Percentiles rank a stretch among this genome's conserved stretches.
Conservation (phyloP, 768 basidiomycete genomes). For the Kwoniella sp. region DNA sequence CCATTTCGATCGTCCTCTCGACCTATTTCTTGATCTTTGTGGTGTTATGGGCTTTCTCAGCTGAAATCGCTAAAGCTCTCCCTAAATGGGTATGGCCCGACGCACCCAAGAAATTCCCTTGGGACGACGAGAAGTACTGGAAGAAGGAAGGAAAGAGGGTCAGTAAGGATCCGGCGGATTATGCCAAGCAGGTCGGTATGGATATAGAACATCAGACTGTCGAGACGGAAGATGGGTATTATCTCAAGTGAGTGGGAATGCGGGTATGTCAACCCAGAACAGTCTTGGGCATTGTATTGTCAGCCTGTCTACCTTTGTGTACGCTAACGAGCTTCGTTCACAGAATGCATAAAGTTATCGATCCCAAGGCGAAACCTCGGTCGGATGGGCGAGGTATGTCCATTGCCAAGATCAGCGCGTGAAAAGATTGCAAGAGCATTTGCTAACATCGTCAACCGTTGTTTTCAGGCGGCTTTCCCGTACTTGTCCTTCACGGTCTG, state of each 20-base stretch:
- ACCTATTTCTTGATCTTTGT: constrained; percentile 58
- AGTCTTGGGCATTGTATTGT: no score
- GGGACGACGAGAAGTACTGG: constrained; percentile 58
- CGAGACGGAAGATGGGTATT: constrained; percentile 61
- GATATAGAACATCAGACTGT: constrained; percentile 59
- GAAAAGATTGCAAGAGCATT: no score
- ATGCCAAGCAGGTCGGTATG: constrained; percentile 59
- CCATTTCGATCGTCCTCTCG: constrained; percentile 56
- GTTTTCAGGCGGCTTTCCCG: constrained; percentile 57
- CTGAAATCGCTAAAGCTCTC: constrained; percentile 38
- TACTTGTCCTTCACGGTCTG: constrained; percentile 60
- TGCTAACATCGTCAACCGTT: background rate
- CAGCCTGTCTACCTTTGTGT: background rate
- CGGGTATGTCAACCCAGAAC: background rate
- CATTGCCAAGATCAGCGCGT: no score
- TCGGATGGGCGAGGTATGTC: constrained; percentile 49
- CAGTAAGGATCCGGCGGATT: constrained; percentile 59
- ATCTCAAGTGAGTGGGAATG: constrained; percentile 52
- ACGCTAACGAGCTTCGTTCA: background rate
- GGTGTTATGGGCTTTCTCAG: constrained; percentile 58
- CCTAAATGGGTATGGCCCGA: constrained; percentile 40
- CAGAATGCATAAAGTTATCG: constrained; percentile 56
- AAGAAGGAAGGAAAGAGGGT: constrained; percentile 55
- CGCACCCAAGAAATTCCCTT: constrained; percentile 47
- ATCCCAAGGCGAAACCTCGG: constrained; percentile 50